These are phyloP conservation scores for Rhizoclosmatium globosum DNA, from an alignment of 192 early-diverging fungal species.

Conservation along the genomic window DNA sequence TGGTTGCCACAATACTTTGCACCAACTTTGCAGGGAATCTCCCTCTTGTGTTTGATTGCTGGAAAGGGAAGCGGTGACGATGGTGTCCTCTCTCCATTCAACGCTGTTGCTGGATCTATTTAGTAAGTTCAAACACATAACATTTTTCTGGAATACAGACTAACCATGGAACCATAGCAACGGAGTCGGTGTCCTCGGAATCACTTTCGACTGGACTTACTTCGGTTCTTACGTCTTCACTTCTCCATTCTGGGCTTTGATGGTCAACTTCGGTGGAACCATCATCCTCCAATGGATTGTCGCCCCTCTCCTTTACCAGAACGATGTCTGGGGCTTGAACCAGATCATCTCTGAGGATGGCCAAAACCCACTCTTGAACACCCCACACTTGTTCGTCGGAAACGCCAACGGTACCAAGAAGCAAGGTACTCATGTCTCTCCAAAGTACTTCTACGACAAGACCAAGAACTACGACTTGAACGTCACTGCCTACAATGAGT, in stretches of 20 bases:
- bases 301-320: neutral
- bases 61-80: neutral
- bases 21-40: constrained; percentile 7
- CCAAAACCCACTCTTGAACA: constrained; percentile 14
- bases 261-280: neutral
- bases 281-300: constrained; percentile 22
- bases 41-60: constrained; percentile 30
- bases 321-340: constrained; percentile 19
- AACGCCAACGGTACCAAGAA: constrained; percentile 13
- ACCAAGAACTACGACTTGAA: constrained; percentile 36
- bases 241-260: constrained; percentile 36
- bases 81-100: neutral
- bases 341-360: constrained; percentile 8
- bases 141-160: too few species aligned
- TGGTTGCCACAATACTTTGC: constrained; percentile 23
- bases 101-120: constrained; percentile 26
- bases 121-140: too few species aligned
- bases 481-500: constrained; percentile 41
- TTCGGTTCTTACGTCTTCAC: neutral
- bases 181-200: too few species aligned
- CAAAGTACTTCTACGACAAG: constrained; percentile 27
- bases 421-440: constrained; percentile 9
- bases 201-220: neutral
- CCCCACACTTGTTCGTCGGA: constrained; percentile 18
- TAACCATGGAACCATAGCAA: too few species aligned